Evolutionary conservation across 2,329 filamentous ascomycete genomes (phyloP).

Genomic region (Dendrostoma leiphaemia): DNA sequence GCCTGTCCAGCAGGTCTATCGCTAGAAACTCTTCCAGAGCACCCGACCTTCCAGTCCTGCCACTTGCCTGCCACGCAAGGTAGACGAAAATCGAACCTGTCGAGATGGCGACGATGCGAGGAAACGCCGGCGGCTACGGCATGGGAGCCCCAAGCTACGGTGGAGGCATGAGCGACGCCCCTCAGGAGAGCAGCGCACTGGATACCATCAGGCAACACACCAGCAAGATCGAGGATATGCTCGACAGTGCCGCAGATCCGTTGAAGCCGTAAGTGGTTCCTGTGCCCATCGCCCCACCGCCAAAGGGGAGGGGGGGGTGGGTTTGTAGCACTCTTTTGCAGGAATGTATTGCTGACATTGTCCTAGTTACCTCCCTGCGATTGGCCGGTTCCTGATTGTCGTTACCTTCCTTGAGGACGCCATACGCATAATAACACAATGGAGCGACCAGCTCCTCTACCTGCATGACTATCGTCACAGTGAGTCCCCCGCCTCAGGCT

Average conservation of each 20-base stretch:
- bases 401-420: slow-evolving; percentile 98
- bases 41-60: not conserved
- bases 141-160: slow-evolving; percentile 64
- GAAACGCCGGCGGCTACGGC: slow-evolving; percentile 19
- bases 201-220: slow-evolving; percentile 92
- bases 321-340: not conserved
- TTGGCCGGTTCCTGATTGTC: slow-evolving; percentile 96
- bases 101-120: slow-evolving; percentile 19
- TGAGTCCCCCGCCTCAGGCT: slow-evolving; percentile 48
- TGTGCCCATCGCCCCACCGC: slow-evolving; percentile 3
- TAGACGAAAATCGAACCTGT: not conserved
- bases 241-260: slow-evolving; percentile 85
- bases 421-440: slow-evolving; percentile 94
- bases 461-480: slow-evolving; percentile 90
- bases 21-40: not conserved
- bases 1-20: slow-evolving; percentile 10
- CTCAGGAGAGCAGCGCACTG: slow-evolving; percentile 71
- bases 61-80: not conserved
- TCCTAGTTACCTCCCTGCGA: slow-evolving; percentile 82
- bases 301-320: not conserved
- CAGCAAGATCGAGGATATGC: slow-evolving; percentile 93
- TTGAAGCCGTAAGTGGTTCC: slow-evolving; percentile 79
- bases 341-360: slow-evolving; percentile 24
- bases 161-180: slow-evolving; percentile 65
- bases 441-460: slow-evolving; percentile 91